These are phyloP conservation scores for Phytopythium delawarense DNA, from an alignment of 352 stramenopile species.

Conservation along the genomic window DNA sequence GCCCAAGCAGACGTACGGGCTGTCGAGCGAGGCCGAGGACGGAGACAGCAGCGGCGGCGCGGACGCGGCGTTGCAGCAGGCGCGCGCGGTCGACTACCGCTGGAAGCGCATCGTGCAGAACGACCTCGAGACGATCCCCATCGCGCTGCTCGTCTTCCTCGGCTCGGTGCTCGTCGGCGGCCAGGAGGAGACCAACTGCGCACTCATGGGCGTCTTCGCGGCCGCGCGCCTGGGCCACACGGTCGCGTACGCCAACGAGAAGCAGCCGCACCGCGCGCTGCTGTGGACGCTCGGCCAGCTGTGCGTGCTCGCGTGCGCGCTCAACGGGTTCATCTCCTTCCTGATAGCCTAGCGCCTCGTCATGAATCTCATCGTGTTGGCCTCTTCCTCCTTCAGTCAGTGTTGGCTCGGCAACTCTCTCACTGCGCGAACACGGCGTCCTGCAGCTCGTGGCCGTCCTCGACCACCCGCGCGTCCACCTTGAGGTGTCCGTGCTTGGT, in stretches of 20 bases:
- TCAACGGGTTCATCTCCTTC: constrained; percentile 39
- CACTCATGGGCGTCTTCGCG: constrained; percentile 31
- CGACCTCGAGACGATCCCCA: constrained; percentile 38
- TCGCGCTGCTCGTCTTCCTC: constrained; percentile 29
- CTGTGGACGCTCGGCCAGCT: constrained; percentile 31
- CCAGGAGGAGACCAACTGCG: constrained; percentile 37
- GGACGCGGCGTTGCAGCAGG: constrained; percentile 8
- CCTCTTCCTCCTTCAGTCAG: not conserved
- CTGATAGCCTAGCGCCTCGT: constrained; percentile 9
- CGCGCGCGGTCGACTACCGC: constrained; percentile 29
- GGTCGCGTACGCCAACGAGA: constrained; percentile 27
- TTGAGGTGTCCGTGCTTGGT: constrained; percentile 58
- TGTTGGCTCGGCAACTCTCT: not conserved
- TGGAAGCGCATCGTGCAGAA: constrained; percentile 45
- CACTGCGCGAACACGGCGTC: constrained; percentile 25
- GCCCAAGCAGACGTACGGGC: constrained; percentile 28
- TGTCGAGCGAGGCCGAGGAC: constrained; percentile 17
- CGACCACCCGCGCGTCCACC: constrained; percentile 31
- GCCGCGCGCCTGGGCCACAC: constrained; percentile 28
- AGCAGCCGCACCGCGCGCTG: constrained; percentile 29
- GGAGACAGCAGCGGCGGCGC: constrained; percentile 7
- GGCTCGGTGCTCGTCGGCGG: constrained; percentile 34
- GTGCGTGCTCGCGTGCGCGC: constrained; percentile 25
- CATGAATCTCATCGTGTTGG: not conserved
- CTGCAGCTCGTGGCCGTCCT: constrained; percentile 35